Percentiles rank a stretch among this genome's conserved stretches.
Evolutionary conservation across 2,329 filamentous ascomycete genomes (phyloP).

Genomic region (Cryphonectria naterciae): DNA sequence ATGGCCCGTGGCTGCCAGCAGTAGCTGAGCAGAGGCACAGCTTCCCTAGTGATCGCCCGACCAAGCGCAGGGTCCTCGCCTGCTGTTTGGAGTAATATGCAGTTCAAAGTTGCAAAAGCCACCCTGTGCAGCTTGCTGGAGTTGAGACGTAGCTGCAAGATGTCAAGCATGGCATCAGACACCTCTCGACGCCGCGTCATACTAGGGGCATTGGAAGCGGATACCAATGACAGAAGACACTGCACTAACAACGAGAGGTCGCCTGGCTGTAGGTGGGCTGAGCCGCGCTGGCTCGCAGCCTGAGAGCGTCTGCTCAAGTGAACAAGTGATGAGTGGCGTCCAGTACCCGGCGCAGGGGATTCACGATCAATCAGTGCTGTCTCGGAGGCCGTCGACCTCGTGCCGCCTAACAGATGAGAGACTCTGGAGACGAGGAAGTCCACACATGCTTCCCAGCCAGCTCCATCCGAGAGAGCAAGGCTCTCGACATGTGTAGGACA

Average conservation of each 20-base stretch:
- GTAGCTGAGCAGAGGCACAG: conserved; percentile 72
- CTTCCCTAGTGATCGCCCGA: conserved; percentile 58
- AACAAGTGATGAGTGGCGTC: conserved; percentile 18
- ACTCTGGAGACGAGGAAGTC: conserved; percentile 74
- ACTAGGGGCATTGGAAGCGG: conserved; percentile 70
- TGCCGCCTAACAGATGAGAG: conserved; percentile 50
- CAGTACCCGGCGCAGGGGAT: conserved; percentile 27
- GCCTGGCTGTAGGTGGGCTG: conserved; percentile 38
- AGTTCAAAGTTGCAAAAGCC: conserved; percentile 77
- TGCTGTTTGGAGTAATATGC: conserved; percentile 66
- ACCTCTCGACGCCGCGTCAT: conserved; percentile 59
- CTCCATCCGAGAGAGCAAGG: conserved; percentile 57
- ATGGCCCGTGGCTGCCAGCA: conserved; percentile 78
- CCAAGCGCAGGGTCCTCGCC: conserved; percentile 71
- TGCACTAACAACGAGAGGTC: conserved; percentile 62
- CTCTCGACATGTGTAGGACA: conserved; percentile 81
- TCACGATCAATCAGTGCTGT: conserved; percentile 33
- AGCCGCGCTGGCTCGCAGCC: conserved; percentile 32
- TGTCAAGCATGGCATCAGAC: conserved; percentile 58
- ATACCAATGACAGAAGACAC: conserved; percentile 67
- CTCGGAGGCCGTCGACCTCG: conserved; percentile 34
- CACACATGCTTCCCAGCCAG: conserved; percentile 69
- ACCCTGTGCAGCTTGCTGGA: conserved; percentile 63
- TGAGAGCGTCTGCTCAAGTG: conserved; percentile 25
- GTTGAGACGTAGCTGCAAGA: conserved; percentile 53